Evolutionary conservation across 306 rosid genomes (phyloP).

Genomic region (Vicia faba): DNA sequence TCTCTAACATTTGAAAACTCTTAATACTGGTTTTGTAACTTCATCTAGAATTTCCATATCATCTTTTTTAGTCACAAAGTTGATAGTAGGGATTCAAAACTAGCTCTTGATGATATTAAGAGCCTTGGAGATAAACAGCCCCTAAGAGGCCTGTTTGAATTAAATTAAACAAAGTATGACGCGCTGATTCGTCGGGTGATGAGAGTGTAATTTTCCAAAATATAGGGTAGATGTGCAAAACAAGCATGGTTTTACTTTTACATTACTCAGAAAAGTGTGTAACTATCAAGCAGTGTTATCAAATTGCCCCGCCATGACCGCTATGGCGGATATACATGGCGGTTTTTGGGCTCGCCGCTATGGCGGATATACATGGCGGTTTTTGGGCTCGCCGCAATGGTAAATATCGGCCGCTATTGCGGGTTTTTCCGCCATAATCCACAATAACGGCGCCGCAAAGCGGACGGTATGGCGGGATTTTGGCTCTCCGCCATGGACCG

Average conservation of each 20-base stretch:
- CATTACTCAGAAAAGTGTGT: background rate
- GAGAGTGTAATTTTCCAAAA: constrained; percentile 4
- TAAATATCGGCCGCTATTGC: too few species aligned
- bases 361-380: too few species aligned
- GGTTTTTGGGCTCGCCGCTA: too few species aligned
- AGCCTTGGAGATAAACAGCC: background rate
- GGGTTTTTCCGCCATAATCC: too few species aligned
- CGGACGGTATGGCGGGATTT: too few species aligned
- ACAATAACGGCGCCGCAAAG: too few species aligned
- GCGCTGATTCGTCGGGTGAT: background rate
- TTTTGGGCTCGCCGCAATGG: too few species aligned
- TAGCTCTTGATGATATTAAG: background rate
- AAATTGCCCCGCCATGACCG: too few species aligned
- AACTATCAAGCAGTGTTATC: too few species aligned
- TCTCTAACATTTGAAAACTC: background rate
- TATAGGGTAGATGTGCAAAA: background rate
- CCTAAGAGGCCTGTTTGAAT: background rate
- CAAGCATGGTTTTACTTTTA: background rate
- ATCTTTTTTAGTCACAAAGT: background rate
- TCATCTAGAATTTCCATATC: constrained; percentile 12
- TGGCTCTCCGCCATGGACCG: too few species aligned
- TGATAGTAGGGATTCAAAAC: constrained; percentile 14
- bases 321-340: too few species aligned
- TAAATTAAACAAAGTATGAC: background rate
- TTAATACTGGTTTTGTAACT: background rate